A percentile compares a stretch with the other conserved stretches of the same genome.
Conservation (phyloP, 306 rosid genomes). For the Malus orientalis region DNA sequence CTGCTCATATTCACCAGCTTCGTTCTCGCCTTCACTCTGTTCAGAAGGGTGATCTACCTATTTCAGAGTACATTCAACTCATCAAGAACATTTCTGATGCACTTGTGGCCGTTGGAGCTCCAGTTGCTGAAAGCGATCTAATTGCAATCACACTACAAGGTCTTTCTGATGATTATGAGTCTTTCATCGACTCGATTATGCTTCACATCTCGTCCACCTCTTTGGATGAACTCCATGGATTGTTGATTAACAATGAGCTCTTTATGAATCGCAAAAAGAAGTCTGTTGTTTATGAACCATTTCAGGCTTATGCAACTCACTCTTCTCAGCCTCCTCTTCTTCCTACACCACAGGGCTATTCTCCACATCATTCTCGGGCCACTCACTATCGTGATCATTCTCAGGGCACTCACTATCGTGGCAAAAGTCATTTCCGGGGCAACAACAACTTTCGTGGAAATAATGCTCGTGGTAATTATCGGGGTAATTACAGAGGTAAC, state of each 20-base stretch:
- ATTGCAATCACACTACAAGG: background rate
- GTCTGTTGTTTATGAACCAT: rapidly evolving
- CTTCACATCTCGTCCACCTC: background rate
- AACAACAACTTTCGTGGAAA: background rate
- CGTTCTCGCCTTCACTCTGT: background rate
- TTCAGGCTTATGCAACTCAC: background rate
- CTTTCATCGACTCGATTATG: background rate
- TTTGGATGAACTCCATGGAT: background rate
- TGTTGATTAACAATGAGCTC: background rate
- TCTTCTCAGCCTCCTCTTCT: background rate
- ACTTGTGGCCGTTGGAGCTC: background rate
- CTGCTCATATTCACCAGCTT: background rate
- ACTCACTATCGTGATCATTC: no score
- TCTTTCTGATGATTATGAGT: background rate
- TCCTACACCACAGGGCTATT: background rate
- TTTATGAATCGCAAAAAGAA: background rate
- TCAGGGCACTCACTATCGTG: no score
- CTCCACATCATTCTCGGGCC: background rate
- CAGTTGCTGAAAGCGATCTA: background rate
- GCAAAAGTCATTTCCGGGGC: background rate
- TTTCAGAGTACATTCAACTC: no score
- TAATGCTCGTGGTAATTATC: background rate
- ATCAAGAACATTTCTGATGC: background rate
- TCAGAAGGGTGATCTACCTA: rapidly evolving
- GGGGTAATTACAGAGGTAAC: background rate